These are phyloP conservation scores for Globisporangium sylvaticum DNA, from an alignment of 352 stramenopile genomes.

Conservation along the genomic window DNA sequence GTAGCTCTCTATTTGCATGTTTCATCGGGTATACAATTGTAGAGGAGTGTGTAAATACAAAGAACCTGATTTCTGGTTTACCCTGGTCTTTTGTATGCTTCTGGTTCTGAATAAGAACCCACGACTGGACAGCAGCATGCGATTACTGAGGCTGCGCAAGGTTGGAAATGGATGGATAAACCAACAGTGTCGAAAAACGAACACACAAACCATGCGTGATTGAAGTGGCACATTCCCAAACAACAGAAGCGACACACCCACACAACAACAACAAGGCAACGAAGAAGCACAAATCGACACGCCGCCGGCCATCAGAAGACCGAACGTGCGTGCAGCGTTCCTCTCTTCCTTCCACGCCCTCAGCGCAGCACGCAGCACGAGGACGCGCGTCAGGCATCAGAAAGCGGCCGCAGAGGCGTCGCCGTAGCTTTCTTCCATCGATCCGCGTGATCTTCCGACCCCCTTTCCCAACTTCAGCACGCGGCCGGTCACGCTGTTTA, in stretches of 20 bases:
- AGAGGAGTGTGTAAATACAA: not conserved
- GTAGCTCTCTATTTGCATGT: not conserved
- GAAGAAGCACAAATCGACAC: not conserved
- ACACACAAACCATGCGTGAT: not conserved
- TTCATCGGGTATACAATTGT: not conserved
- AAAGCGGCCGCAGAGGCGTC: not conserved
- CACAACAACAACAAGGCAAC: not conserved
- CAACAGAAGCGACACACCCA: not conserved
- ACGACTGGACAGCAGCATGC: not conserved
- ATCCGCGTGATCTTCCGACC: not conserved
- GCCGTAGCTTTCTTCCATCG: not conserved
- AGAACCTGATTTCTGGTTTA: constrained; percentile 2
- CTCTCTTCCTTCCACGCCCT: not conserved
- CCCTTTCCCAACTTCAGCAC: not conserved
- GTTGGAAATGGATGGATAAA: not conserved
- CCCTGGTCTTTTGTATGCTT: not conserved
- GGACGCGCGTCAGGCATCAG: not conserved
- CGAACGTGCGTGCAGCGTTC: not conserved
- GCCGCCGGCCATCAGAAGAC: not conserved
- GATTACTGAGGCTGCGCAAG: not conserved
- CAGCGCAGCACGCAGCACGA: not conserved
- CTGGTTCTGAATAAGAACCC: not conserved
- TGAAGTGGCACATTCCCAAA: not conserved
- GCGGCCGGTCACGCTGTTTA: not conserved
- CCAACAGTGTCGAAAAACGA: not conserved